These are phyloP conservation scores for Saccharomycopsis sp. DNA, from an alignment of 805 yeast species.

Conservation along the genomic window DNA sequence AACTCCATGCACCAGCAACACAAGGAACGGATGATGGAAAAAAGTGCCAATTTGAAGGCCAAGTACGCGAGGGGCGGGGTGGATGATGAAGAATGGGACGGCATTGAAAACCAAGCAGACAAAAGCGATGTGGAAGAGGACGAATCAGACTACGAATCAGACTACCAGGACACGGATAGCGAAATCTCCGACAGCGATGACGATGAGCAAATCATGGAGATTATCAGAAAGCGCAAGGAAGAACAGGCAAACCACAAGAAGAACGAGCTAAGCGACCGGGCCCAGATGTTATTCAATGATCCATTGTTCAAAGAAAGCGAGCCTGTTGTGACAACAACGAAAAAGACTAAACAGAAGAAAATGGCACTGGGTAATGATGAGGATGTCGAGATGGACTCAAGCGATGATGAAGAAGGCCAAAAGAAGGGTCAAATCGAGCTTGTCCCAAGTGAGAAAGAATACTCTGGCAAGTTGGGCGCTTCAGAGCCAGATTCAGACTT, in stretches of 20 bases:
- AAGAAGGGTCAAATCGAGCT: conserved; percentile 35
- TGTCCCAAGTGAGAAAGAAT: conserved; percentile 35
- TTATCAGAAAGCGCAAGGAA: conserved; percentile 45
- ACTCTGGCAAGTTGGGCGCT: conserved; percentile 28
- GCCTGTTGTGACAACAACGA: conserved; percentile 15
- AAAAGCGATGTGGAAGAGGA: conserved; percentile 23
- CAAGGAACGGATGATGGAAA: conserved; percentile 57
- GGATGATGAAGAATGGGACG: conserved; percentile 73
- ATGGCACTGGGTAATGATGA: too few species aligned
- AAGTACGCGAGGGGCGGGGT: conserved; percentile 67
- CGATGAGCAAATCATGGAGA: conserved; percentile 57
- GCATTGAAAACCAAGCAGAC: conserved; percentile 45
- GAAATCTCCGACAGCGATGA: conserved; percentile 50
- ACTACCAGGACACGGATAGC: conserved; percentile 31
- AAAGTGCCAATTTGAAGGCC: conserved; percentile 60
- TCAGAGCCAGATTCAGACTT: conserved; percentile 41
- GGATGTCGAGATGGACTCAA: conserved; percentile 22
- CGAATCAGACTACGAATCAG: conserved; percentile 36
- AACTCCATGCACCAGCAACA: conserved; percentile 72
- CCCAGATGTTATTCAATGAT: conserved; percentile 40
- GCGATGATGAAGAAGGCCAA: conserved; percentile 22
- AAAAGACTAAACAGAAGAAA: conserved; percentile 5
- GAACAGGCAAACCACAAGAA: conserved; percentile 30
- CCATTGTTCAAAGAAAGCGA: conserved; percentile 40
- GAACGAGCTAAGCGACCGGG: conserved; percentile 32